These are phyloP conservation scores for Aspergillus aculeatinus DNA, from an alignment of 2,329 filamentous ascomycete genomes.

Conservation along the genomic window DNA sequence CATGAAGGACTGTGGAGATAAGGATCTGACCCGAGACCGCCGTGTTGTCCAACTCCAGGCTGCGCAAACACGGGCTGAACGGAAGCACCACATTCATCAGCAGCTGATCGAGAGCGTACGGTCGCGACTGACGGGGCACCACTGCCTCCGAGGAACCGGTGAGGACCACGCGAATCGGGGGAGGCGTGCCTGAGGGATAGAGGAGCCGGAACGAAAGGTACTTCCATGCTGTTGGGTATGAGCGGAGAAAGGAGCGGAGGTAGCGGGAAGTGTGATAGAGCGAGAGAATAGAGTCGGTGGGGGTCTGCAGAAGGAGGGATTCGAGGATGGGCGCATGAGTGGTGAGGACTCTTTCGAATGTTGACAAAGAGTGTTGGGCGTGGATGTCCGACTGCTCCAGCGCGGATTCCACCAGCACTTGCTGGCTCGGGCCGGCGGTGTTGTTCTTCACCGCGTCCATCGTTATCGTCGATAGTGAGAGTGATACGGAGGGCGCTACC, in stretches of 20 bases:
- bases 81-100: constrained; percentile 57
- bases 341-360: constrained; percentile 56
- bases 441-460: constrained; percentile 12
- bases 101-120: constrained; percentile 59
- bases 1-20: constrained; percentile 54
- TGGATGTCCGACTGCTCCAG: constrained; percentile 23
- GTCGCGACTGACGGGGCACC: constrained; percentile 52
- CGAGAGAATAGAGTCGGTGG: constrained; percentile 56
- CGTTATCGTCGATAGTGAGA: constrained; percentile 8
- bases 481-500: constrained; percentile 4
- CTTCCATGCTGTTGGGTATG: constrained; percentile 62
- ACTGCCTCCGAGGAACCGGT: constrained; percentile 34
- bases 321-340: constrained; percentile 59
- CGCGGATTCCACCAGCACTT: constrained; percentile 27
- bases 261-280: constrained; percentile 59
- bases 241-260: constrained; percentile 54
- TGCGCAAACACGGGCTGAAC: constrained; percentile 56
- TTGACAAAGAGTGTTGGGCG: constrained; percentile 39
- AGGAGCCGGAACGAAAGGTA: constrained; percentile 59
- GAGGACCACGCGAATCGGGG: constrained; percentile 32
- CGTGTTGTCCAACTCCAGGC: constrained; percentile 61
- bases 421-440: constrained; percentile 15
- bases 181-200: constrained; percentile 39
- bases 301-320: constrained; percentile 57
- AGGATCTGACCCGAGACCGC: constrained; percentile 59